These are phyloP conservation scores for Irineochytrium annulatum DNA, from an alignment of 192 early-diverging fungal genomes.

Conservation along the genomic window DNA sequence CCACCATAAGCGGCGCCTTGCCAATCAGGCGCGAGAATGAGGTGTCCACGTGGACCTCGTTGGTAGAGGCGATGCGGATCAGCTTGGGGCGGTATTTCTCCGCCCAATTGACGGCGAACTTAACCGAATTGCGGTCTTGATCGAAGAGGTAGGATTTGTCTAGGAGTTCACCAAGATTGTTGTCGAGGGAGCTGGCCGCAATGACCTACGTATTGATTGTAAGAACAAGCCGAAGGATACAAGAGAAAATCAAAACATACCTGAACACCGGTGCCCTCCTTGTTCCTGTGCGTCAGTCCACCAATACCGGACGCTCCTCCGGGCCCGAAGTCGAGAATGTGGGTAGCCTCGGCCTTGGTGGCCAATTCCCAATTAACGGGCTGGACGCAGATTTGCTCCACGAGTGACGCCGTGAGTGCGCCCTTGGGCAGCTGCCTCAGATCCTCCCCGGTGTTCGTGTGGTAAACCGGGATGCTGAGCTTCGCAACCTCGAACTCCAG, in stretches of 20 bases:
- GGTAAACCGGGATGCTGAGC: conserved; percentile 71
- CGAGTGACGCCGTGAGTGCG: conserved; percentile 63
- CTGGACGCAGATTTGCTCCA: conserved; percentile 65
- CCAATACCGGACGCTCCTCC: conserved; percentile 83
- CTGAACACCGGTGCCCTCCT: conserved; percentile 80
- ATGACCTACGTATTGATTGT: conserved; percentile 39
- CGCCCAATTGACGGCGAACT: conserved; percentile 80
- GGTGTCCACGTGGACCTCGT: conserved; percentile 78
- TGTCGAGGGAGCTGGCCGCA: conserved; percentile 65
- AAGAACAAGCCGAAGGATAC: conserved; percentile 26
- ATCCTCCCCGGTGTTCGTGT: conserved; percentile 79
- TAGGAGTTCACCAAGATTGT: conserved; percentile 55
- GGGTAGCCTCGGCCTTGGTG: conserved; percentile 62
- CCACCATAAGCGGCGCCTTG: conserved; percentile 90
- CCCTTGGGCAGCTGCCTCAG: conserved; percentile 44
- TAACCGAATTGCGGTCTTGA: conserved; percentile 65
- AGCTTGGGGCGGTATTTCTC: conserved; percentile 79
- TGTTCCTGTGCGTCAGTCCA: conserved; percentile 74
- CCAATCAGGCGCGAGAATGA: conserved; percentile 79
- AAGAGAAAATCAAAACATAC: conserved; percentile 23
- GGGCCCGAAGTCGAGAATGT: conserved; percentile 93
- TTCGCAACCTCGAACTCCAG: conserved; percentile 61
- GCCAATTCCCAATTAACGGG: conserved; percentile 76
- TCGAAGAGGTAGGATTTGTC: conserved; percentile 78
- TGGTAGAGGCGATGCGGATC: conserved; percentile 62